Evolutionary conservation across 495 filamentous ascomycete species (phyloP).

Genomic region (Entonaema liquescens): DNA sequence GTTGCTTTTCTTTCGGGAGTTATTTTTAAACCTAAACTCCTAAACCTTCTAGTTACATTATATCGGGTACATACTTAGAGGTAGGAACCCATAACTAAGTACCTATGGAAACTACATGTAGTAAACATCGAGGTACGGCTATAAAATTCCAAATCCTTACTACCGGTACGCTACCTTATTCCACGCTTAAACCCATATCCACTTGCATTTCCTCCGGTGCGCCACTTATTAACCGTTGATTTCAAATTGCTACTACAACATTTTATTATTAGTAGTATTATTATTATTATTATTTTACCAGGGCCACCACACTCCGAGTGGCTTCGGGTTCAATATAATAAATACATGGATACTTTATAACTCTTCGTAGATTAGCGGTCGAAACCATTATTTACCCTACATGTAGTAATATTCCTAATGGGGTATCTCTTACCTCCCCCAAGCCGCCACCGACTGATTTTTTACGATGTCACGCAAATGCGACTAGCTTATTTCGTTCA

Average conservation of each 20-base stretch:
- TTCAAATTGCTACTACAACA: slow-evolving; percentile 9
- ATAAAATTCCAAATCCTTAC: slow-evolving; percentile 2
- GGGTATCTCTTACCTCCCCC: slow-evolving; percentile 37
- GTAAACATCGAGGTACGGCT: neutral
- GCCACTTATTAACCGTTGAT: slow-evolving; percentile 19
- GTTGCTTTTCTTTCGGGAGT: slow-evolving; percentile 24
- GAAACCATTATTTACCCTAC: neutral
- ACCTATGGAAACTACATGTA: too few relatives aligned
- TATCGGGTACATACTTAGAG: too few relatives aligned
- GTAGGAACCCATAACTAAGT: too few relatives aligned
- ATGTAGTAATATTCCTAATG: slow-evolving; percentile 22
- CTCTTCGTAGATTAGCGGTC: neutral
- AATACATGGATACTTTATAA: neutral
- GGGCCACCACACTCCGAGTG: neutral
- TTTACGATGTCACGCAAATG: neutral
- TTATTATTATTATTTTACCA: neutral
- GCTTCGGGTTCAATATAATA: neutral
- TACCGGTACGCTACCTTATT: neutral
- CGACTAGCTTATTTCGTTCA: neutral
- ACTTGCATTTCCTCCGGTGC: neutral
- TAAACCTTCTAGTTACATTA: neutral
- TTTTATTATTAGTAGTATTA: neutral
- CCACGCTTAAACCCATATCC: neutral
- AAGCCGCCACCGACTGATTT: neutral
- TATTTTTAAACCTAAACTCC: slow-evolving; percentile 37